Evolutionary conservation across 2,329 filamentous ascomycete species (phyloP), one percentile per base, ranked within the genome.

Genomic region (Rutstroemia sp.): DNA sequence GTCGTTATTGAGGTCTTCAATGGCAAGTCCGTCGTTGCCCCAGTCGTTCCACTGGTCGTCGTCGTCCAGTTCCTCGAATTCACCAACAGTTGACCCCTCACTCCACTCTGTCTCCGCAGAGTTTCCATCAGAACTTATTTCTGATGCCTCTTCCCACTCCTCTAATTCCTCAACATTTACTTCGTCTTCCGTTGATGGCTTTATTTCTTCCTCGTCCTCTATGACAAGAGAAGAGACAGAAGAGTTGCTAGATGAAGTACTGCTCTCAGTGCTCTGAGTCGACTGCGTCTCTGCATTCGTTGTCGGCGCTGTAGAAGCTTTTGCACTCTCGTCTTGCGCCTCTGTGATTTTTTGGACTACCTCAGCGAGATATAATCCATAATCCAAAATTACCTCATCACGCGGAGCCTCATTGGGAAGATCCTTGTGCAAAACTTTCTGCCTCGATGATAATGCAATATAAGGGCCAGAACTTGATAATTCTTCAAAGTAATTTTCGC

Each of bases 1-100:
- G 4, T 48, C 16, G 3, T 41, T 17, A 16, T 54, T 54, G 14
- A 54, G 42, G 41, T 54, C 41, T 16, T 48, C 44, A 30, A 48
- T 30, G 4, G 17, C 2, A 19, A 54, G 7, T 25, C 21, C 19
- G 19, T 54, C 51, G 4, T 54, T 54, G 2, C 30, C 30, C 51
- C 42, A 47, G 21, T 54, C 42, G 17, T 54, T 54, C 42, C 51
- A 54, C 23, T 54, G 42, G n/a, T 47, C 51, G 9, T 54, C 21
- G 5, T 54, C 51, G 4, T 48, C 51, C 16, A 48, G 34, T 12
- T 48, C 42, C 16, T 54, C 30, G 1, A n/a, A 14, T 16, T 48
- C 51, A 4, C 19, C 51, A 6, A 41, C 10, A 17, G 30, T 41
- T 25, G 51, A 54, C 10, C 42, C 44, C 30, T 54, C 51, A 27